Evolutionary conservation across 1,139 yeast species (phyloP).

Genomic region (Pichia sp.): DNA sequence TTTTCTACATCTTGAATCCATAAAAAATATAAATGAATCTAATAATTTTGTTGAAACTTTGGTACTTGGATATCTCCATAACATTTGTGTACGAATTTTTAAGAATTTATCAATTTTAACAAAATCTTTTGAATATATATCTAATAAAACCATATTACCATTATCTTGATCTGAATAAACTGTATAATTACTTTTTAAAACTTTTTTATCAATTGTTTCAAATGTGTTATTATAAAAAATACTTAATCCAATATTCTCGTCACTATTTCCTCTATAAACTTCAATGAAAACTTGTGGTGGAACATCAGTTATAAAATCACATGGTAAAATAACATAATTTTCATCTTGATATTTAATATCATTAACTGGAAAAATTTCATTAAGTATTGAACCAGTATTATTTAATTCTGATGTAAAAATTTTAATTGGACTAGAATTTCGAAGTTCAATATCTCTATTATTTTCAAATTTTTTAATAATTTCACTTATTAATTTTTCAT

Average conservation of each 20-base stretch:
- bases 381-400: constrained; percentile 60
- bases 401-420: constrained; percentile 43
- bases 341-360: constrained; percentile 21
- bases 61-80: constrained; percentile 80
- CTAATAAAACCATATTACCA: constrained; percentile 51
- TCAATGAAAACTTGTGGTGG: constrained; percentile 88
- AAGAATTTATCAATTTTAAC: constrained; percentile 65
- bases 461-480: constrained; percentile 29
- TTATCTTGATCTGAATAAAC: constrained; percentile 46
- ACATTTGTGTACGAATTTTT: constrained; percentile 74
- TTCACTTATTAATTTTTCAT: constrained; percentile 25
- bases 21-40: constrained; percentile 76
- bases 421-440: constrained; percentile 36
- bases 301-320: constrained; percentile 86
- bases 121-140: constrained; percentile 56
- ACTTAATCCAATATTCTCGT: constrained; percentile 61
- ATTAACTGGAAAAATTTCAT: constrained; percentile 28
- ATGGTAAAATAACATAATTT: constrained; percentile 77
- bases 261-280: constrained; percentile 65
- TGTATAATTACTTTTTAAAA: constrained; percentile 54
- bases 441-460: constrained; percentile 28
- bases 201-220: constrained; percentile 72
- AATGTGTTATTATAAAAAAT: constrained; percentile 65
- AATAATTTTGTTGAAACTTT: constrained; percentile 69
- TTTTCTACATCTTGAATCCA: constrained; percentile 48